Evolutionary conservation across 441 rosid genomes (phyloP).

Genomic region (Heliophila coronopifolia): DNA sequence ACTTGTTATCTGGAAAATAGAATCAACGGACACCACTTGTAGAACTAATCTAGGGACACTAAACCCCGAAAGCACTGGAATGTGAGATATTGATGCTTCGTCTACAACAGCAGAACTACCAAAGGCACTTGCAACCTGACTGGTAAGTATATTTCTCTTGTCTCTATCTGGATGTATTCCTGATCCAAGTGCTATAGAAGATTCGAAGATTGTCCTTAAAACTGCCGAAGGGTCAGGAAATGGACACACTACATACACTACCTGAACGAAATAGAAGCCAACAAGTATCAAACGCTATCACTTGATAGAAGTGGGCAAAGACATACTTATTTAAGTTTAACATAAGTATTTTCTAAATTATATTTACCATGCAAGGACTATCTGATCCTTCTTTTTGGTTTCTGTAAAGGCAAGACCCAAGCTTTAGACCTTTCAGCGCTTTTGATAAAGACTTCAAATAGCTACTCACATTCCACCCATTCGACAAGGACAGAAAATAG

Average conservation of each 20-base stretch:
- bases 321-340: conserved; percentile 1
- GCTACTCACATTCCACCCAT: conserved; percentile 97
- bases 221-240: conserved; percentile 95
- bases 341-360: conserved; percentile 5
- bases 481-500: conserved; percentile 91
- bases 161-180: conserved; percentile 64
- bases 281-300: conserved; percentile 8
- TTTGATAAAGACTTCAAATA: conserved; percentile 97
- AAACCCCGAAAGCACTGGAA: conserved; percentile 83
- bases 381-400: conserved; percentile 83
- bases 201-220: conserved; percentile 76
- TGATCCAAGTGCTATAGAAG: conserved; percentile 89
- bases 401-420: conserved; percentile 53
- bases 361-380: conserved; percentile 74
- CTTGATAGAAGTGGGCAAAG: conserved; percentile 11
- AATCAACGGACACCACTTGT: conserved; percentile 93
- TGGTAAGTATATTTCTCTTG: conserved; percentile 55
- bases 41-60: conserved; percentile 78
- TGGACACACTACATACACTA: conserved; percentile 96
- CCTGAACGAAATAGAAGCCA: conserved; percentile 42
- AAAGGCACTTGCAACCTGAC: conserved; percentile 84
- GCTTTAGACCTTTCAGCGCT: conserved; percentile 76
- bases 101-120: conserved; percentile 81
- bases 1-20: conserved; percentile 86
- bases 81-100: conserved; percentile 80